Evolutionary conservation across 2,329 filamentous ascomycete genomes (phyloP), one percentile per base, ranked within the genome.

Genomic region (Exserohilum rostratum): DNA sequence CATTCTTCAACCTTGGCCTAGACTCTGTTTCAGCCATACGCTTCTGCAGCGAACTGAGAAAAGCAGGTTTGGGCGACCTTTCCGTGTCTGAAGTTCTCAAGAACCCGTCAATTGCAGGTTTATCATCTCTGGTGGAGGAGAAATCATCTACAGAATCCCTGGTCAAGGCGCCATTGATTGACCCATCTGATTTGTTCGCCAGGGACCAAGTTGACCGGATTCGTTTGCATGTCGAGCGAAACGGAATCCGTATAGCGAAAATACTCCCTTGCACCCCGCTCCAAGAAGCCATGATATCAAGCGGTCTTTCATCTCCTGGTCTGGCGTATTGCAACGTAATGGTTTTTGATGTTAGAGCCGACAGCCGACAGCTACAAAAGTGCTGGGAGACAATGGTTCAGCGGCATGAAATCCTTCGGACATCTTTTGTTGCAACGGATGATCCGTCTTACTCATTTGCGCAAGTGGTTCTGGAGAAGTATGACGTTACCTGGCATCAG

Each of bases 241-340:
- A 50, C 30, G 64, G 60, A 6, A 69, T 72, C 4, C 39, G 62
- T 0, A 77, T 89, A 2, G 74, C 83, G 27, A 79, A 77, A 1
- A 80, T 96, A 7, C 76, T 93, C 5, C 92, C 92, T 0, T 96
- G 93, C 69, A 96, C 91, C 1, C 90, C 92, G 0, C 77, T 97
- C 0, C 93, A 97, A 71, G 90, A 96, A 76, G 89, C 88, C 0
- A 96, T 96, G 91, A 79, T 96, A 0, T 87, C 86, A 2, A 83
- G 85, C 7, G 76, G 76, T 22, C 62, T 72, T 3, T 76, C 76
- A 65, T 78, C 58, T 2, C 74, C 74, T 1, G 71, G 77, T 10
- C 75, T 76, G 1, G 80, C 86, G 2, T 96, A 96, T 69, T 86
- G 83, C 65, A 96, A 96, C 69, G 84, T 84, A 43, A 85, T 90